Evolutionary conservation across 108 stramenopile species (phyloP).

Genomic region (Hondaea fermentalgiana): DNA sequence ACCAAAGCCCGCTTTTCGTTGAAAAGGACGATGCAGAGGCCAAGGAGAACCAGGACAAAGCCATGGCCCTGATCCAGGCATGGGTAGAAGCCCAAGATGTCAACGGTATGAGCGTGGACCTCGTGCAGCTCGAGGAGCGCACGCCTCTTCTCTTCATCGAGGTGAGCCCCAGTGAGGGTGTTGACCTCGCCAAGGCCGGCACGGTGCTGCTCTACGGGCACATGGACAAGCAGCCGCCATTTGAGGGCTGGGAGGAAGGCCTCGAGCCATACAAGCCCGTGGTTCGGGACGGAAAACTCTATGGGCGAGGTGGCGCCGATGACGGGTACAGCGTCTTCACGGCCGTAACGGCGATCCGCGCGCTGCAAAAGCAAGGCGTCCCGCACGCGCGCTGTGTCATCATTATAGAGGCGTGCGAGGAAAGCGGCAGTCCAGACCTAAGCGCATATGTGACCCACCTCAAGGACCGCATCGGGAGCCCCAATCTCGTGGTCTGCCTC

Average conservation of each 20-base stretch:
- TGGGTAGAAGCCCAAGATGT: background rate
- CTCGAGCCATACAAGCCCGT: conserved; percentile 7
- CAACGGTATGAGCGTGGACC: background rate
- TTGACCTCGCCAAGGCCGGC: background rate
- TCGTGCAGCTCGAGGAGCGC: background rate
- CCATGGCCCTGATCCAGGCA: conserved; percentile 1
- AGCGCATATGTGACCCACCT: background rate
- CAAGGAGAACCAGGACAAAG: background rate
- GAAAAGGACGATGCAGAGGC: background rate
- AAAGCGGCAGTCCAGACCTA: background rate
- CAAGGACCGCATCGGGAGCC: background rate
- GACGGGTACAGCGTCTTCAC: background rate
- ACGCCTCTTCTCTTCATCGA: conserved; percentile 11
- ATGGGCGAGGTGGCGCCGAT: background rate
- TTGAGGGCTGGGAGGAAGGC: conserved; percentile 5
- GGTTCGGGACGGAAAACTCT: background rate
- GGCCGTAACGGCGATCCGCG: background rate
- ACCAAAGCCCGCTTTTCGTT: background rate
- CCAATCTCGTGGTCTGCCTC: conserved; percentile 4
- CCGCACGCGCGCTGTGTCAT: background rate
- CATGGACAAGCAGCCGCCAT: conserved; percentile 20
- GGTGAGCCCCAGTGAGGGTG: background rate
- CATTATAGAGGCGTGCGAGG: background rate
- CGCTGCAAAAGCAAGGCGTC: background rate
- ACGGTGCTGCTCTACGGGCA: conserved; percentile 14